A percentile compares a stretch with the other conserved stretches of the same genome.
Conservation (phyloP, 805 yeast genomes). For the Teunomyces aglyptinius region DNA sequence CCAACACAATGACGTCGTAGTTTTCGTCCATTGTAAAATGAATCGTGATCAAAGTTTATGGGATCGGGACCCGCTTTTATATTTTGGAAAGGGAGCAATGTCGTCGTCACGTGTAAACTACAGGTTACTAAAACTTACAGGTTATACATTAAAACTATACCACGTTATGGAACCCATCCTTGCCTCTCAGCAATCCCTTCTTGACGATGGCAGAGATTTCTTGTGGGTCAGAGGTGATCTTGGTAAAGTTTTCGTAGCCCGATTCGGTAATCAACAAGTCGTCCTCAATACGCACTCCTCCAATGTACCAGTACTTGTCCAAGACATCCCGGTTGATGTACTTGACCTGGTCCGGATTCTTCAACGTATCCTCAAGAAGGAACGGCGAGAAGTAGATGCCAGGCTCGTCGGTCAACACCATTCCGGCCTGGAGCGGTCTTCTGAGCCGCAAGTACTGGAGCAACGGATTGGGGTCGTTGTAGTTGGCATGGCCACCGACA, state of each 20-base stretch:
- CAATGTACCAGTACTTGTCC: conserved; percentile 79
- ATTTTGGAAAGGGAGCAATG: too few relatives aligned
- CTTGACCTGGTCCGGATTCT: conserved; percentile 45
- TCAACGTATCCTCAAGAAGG: conserved; percentile 62
- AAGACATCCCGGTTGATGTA: conserved; percentile 65
- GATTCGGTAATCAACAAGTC: conserved; percentile 74
- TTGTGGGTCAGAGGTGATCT: conserved; percentile 79
- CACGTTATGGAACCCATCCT: conserved; percentile 59
- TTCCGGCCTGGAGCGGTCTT: conserved; percentile 64
- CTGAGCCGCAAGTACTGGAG: conserved; percentile 78
- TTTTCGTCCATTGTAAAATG: conserved; percentile 74
- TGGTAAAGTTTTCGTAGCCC: conserved; percentile 81
- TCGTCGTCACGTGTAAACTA: too few relatives aligned
- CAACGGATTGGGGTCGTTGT: conserved; percentile 77
- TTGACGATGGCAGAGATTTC: conserved; percentile 78
- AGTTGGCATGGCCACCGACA: conserved; percentile 86
- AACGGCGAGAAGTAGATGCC: conserved; percentile 90
- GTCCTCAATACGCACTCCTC: conserved; percentile 98
- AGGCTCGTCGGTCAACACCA: conserved; percentile 94
- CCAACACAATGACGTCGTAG: conserved; percentile 95
- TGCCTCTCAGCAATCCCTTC: conserved; percentile 62
- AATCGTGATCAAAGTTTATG: background rate
- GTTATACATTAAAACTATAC: conserved; percentile 16
- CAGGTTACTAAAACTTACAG: too few relatives aligned
- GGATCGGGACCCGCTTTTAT: too few relatives aligned